Conservation (phyloP, 495 filamentous ascomycete genomes). For the Niebla homalea region DNA sequence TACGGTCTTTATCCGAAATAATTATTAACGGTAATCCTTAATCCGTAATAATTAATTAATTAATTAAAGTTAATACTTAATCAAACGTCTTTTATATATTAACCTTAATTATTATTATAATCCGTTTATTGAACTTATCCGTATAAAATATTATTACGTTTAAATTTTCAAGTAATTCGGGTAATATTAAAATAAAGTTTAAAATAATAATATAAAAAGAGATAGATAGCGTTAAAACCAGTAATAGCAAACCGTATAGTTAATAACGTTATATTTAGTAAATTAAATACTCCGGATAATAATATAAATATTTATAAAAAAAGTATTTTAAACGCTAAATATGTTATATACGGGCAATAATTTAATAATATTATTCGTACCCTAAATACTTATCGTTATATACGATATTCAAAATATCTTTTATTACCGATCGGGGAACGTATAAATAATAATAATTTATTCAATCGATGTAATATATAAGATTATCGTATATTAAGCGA, state of each 20-base stretch:
- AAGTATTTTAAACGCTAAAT: too few species aligned
- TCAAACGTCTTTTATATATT: not conserved
- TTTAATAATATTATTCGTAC: constrained; percentile 3
- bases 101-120: not conserved
- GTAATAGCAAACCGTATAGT: constrained; percentile 25
- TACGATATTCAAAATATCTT: constrained; percentile 95
- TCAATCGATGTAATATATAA: too few species aligned
- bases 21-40: too few species aligned
- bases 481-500: too few species aligned
- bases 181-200: not conserved
- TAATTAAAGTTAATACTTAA: too few species aligned
- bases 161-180: not conserved
- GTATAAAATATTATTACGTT: not conserved
- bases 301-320: not conserved
- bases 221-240: constrained; percentile 20
- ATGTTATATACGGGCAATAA: not conserved
- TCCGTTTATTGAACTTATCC: not conserved
- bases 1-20: not conserved
- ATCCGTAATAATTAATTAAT: too few species aligned
- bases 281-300: constrained; percentile 48
- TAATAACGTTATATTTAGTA: constrained; percentile 50
- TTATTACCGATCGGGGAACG: too few species aligned
- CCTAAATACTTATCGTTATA: constrained; percentile 94
- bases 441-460: too few species aligned
- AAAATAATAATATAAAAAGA: not conserved